A percentile compares a stretch with the other conserved stretches of the same genome.
phyloP scores from a whole-genome alignment of 2,329 filamentous ascomycete species.

The Dryadomyces quercus-mongolicae region DNA sequence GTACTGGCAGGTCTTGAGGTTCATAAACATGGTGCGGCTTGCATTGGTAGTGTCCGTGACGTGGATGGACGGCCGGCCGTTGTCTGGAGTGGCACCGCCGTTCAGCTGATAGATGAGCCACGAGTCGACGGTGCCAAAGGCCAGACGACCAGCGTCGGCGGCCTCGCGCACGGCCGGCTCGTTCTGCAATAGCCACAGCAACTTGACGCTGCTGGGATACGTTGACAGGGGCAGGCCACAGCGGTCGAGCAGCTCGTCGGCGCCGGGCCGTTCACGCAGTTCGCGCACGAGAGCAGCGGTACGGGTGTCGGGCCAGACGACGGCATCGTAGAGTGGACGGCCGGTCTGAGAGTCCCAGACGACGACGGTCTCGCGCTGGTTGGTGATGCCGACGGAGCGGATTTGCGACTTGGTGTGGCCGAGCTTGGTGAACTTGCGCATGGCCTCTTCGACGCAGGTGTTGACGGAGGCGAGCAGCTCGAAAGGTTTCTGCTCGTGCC shows the following conservation, averaged over 20 bases:
- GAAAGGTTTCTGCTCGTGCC: slow-evolving; percentile 79
- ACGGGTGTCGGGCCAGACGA: slow-evolving; percentile 84
- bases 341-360: slow-evolving; percentile 77
- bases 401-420: slow-evolving; percentile 59
- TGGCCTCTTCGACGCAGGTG: slow-evolving; percentile 66
- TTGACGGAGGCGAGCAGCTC: slow-evolving; percentile 67
- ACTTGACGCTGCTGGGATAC: slow-evolving; percentile 77
- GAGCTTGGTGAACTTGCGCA: slow-evolving; percentile 55
- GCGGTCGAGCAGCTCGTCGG: slow-evolving; percentile 55
- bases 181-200: slow-evolving; percentile 71
- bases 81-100: slow-evolving; percentile 48
- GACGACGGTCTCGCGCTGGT: slow-evolving; percentile 79
- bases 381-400: slow-evolving; percentile 72
- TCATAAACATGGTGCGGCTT: slow-evolving; percentile 90
- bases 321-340: slow-evolving; percentile 69
- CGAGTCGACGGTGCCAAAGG: slow-evolving; percentile 79
- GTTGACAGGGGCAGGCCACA: slow-evolving; percentile 79
- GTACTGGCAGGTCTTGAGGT: slow-evolving; percentile 68
- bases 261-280: slow-evolving; percentile 53
- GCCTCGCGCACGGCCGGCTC: slow-evolving; percentile 56
- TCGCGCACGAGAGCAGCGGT: slow-evolving; percentile 63
- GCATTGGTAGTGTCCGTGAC: slow-evolving; percentile 85
- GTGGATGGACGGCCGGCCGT: slow-evolving; percentile 39
- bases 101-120: slow-evolving; percentile 84
- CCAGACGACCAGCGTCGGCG: slow-evolving; percentile 63